Conservation (phyloP, 1,139 yeast species). For the Suhomyces ambrosiae region DNA sequence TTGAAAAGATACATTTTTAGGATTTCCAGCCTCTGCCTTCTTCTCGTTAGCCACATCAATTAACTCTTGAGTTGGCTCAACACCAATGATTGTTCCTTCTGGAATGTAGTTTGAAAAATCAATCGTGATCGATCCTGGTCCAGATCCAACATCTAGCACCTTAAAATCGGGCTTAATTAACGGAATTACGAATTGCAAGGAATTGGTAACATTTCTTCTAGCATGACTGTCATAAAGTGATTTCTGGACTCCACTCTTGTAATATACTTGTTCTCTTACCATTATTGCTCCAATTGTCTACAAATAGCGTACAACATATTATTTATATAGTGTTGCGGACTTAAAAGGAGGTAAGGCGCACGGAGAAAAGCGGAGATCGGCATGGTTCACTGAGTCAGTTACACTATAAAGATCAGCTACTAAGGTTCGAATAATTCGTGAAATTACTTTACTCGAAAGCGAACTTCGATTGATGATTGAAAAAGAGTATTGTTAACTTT, state of each 20-base stretch:
- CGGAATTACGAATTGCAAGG: slow-evolving; percentile 31
- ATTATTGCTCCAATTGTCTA: too few relatives aligned
- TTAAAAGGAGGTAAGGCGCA: too few relatives aligned
- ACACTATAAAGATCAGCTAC: too few relatives aligned
- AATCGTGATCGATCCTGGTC: slow-evolving; percentile 44
- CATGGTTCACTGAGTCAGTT: too few relatives aligned
- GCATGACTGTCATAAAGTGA: slow-evolving; percentile 32
- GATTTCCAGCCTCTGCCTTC: slow-evolving; percentile 10
- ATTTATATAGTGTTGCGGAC: too few relatives aligned
- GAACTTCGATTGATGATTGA: too few relatives aligned
- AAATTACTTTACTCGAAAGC: too few relatives aligned
- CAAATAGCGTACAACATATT: too few relatives aligned
- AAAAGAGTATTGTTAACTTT: too few relatives aligned
- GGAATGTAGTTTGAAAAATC: slow-evolving; percentile 36
- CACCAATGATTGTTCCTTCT: slow-evolving; percentile 32
- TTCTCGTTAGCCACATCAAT: slow-evolving; percentile 27
- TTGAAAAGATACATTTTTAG: slow-evolving; percentile 28
- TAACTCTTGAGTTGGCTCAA: slow-evolving; percentile 36
- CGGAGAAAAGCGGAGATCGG: too few relatives aligned
- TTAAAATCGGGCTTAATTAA: slow-evolving; percentile 27
- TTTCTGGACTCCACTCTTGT: slow-evolving; percentile 24
- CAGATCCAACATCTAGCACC: slow-evolving; percentile 46
- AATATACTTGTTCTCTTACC: slow-evolving; percentile 25
- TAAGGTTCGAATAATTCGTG: too few relatives aligned
- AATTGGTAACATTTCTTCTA: slow-evolving; percentile 38